phyloP scores from a whole-genome alignment of 768 basidiomycete genomes.

The Mycena chlorophos region DNA sequence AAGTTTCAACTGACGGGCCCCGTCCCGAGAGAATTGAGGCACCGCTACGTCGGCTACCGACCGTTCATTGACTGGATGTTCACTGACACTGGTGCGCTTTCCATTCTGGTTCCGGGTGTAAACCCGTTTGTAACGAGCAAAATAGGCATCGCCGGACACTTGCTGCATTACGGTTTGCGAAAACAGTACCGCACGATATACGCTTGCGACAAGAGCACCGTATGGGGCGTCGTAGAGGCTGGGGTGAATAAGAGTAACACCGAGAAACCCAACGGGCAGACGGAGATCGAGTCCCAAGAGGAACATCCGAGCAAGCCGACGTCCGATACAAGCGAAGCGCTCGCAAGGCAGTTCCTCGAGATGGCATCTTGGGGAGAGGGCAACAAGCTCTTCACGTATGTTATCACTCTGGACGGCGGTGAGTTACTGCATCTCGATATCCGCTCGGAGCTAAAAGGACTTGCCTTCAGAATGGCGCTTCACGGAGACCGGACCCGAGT shows the following conservation, averaged over 20 bases:
- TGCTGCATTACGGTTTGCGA: constrained; percentile 40
- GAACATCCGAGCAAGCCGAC: constrained; percentile 1
- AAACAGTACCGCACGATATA: constrained; percentile 43
- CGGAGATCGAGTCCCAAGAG: constrained; percentile 12
- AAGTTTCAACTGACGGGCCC: constrained; percentile 46
- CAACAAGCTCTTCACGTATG: constrained; percentile 45
- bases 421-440: neutral
- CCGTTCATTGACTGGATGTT: constrained; percentile 46
- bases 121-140: too few species aligned
- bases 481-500: constrained; percentile 48
- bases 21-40: constrained; percentile 38
- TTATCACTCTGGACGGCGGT: constrained; percentile 42
- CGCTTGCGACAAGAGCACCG: constrained; percentile 37
- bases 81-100: constrained; percentile 19
- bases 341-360: constrained; percentile 39
- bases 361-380: constrained; percentile 44
- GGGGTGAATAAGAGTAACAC: constrained; percentile 9
- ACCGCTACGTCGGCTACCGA: constrained; percentile 40
- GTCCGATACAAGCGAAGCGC: constrained; percentile 20
- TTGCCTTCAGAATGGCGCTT: constrained; percentile 36
- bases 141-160: constrained; percentile 35
- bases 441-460: neutral
- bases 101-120: neutral
- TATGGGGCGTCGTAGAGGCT: constrained; percentile 33
- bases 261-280: constrained; percentile 10